Base-by-base conservation (phyloP, 2,329 filamentous ascomycete species). In the Trichophyton benhamiae region DNA sequence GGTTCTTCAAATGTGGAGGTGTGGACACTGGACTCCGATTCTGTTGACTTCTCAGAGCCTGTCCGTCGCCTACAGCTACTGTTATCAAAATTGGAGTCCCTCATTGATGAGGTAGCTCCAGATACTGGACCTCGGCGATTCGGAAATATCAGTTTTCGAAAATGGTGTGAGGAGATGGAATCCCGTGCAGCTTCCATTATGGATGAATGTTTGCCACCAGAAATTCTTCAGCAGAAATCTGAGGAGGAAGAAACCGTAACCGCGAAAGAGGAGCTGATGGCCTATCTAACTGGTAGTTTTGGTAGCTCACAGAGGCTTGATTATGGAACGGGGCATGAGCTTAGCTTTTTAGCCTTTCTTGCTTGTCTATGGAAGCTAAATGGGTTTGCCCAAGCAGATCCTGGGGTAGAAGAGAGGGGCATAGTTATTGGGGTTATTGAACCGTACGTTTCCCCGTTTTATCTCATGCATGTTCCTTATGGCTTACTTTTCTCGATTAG, bases 281-380 rank as follows among this genome's bases (percentile, higher is more conserved):
- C 83, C 48, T 99, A 99, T 72, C 81, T 99, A 1, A 73, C 95
- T 3, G 91, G 91, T 13, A 83, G 83, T 3, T 96, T 96, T 74
- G 94, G 94, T 2, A 97, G 91, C 70, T 75, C 89, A 0, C 90
- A 96, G 69, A 80, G 94, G 60, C 79, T 99, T 27, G 94, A 99
- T 75, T 99, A 96, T 70, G 94, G 94, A 1, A 97, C 94, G 0
- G 94, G 94, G 0, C 94, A 99, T 72, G 94, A 99, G 71, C 78
- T 99, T 59, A 96, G 89, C 74, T 99, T 99, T 69, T 74, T 97
- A 6, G 92, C 94, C 0, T 99, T 99, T 65, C 72, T 99, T 4
- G 91, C 85, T 3, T 86, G 88, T 63, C 78, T 99, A 3, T 99
- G 92, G 91, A 96, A 96, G 73, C 78, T 99, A 2, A 86, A 87